These are phyloP conservation scores for Arxiozyma telluris DNA, from an alignment of 1,139 yeast genomes.

Conservation along the genomic window DNA sequence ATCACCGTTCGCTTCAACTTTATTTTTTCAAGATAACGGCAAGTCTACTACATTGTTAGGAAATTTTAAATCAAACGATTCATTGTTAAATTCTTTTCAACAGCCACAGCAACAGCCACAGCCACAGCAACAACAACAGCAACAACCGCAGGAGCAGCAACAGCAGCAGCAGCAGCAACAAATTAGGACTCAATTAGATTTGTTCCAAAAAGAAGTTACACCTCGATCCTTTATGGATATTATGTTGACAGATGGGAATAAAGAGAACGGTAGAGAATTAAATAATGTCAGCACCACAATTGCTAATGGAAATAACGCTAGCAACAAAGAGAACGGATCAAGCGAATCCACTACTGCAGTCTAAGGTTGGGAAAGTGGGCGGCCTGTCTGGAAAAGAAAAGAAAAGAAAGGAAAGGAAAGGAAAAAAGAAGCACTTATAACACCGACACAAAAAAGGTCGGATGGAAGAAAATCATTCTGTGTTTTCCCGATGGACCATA, in stretches of 20 bases:
- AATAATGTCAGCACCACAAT: neutral
- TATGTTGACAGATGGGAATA: slow-evolving; percentile 2
- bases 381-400: too few species aligned
- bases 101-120: neutral
- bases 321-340: neutral
- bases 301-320: neutral
- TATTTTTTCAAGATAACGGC: neutral
- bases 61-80: neutral
- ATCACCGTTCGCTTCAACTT: slow-evolving; percentile 4
- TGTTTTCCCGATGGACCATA: too few species aligned
- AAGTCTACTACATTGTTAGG: neutral
- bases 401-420: too few species aligned
- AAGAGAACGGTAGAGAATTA: neutral
- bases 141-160: too few species aligned
- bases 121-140: too few species aligned
- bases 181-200: neutral
- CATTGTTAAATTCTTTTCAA: neutral
- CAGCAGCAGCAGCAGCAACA: neutral
- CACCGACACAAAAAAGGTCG: too few species aligned
- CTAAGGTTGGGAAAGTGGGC: too few species aligned
- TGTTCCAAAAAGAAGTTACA: slow-evolving; percentile 2
- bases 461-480: too few species aligned
- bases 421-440: too few species aligned
- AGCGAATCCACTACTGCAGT: neutral
- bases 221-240: slow-evolving; percentile 11